These are phyloP conservation scores for Chalciporus pseudorubinellus DNA, from an alignment of 768 basidiomycete species.

Conservation along the genomic window DNA sequence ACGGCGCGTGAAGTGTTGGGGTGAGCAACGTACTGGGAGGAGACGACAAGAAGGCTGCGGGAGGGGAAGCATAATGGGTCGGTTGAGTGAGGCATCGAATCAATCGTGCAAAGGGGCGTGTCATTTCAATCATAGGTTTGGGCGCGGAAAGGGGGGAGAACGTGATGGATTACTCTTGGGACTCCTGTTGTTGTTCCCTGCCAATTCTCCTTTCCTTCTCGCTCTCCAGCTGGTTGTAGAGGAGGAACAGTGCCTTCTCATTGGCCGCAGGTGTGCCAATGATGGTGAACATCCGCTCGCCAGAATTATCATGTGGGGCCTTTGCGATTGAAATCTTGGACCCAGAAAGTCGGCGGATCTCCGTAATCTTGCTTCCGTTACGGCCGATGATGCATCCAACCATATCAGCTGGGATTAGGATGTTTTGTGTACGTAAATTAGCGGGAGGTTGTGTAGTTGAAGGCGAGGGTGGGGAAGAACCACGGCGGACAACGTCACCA, in stretches of 20 bases:
- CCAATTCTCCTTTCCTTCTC: conserved; percentile 94
- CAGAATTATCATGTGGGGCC: conserved; percentile 98
- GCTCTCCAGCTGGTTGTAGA: conserved; percentile 96
- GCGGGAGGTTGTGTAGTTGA: conserved; percentile 56
- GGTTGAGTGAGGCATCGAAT: conserved; percentile 14
- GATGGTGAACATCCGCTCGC: conserved; percentile 99
- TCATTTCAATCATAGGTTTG: neutral
- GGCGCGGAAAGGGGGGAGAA: neutral
- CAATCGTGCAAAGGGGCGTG: conserved; percentile 10
- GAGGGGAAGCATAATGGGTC: conserved; percentile 26
- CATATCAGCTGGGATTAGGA: conserved; percentile 99
- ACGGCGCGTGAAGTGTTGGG: conserved; percentile 11
- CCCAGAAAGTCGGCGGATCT: conserved; percentile 96
- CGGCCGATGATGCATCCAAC: conserved; percentile 96
- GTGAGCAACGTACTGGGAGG: conserved; percentile 13
- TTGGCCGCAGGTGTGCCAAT: conserved; percentile 94
- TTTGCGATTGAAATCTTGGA: conserved; percentile 99
- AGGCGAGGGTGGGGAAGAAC: conserved; percentile 43
- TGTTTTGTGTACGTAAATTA: conserved; percentile 96
- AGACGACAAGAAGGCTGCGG: conserved; percentile 28
- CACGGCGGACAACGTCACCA: conserved; percentile 49
- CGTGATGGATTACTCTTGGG: conserved; percentile 40
- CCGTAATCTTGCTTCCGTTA: conserved; percentile 97
- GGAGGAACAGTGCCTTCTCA: conserved; percentile 94
- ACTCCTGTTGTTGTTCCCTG: conserved; percentile 77